A percentile compares a stretch with the other conserved stretches of the same genome.
Conservation (phyloP, 495 filamentous ascomycete species). For the Parmelia sp. region DNA sequence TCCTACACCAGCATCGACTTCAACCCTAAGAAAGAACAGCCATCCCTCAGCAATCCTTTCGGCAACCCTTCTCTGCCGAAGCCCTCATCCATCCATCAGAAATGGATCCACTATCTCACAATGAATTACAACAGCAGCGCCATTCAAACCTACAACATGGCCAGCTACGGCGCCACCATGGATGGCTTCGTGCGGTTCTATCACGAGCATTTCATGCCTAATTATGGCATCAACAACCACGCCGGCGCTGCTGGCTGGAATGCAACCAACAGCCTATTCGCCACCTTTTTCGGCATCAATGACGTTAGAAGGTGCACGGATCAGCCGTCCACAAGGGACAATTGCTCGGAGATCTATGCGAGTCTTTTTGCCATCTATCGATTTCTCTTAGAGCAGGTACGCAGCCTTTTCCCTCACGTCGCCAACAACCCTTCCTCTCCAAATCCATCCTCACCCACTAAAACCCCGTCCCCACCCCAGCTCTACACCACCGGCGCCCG, state of each 20-base stretch:
- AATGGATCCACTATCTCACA: conserved; percentile 66
- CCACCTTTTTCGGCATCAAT: conserved; percentile 21
- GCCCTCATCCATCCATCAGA: conserved; percentile 48
- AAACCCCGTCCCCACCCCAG: conserved; percentile 16
- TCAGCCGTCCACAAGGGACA: background rate
- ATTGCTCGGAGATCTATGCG: background rate
- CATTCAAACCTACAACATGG: conserved; percentile 61
- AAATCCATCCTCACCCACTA: background rate
- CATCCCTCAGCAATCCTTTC: conserved; percentile 56
- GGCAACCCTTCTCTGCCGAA: conserved; percentile 55
- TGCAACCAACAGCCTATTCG: conserved; percentile 11
- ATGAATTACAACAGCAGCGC: conserved; percentile 54
- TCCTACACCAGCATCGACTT: conserved; percentile 62
- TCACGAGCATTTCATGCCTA: conserved; percentile 1
- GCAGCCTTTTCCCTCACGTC: background rate
- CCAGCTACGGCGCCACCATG: conserved; percentile 63
- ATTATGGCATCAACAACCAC: conserved; percentile 4
- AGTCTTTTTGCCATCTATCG: conserved; percentile 12
- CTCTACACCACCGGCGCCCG: conserved; percentile 59
- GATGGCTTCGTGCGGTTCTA: conserved; percentile 30
- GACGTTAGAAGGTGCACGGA: conserved; percentile 9
- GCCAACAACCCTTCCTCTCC: background rate
- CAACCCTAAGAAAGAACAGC: conserved; percentile 51
- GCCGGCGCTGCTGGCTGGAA: conserved; percentile 6
- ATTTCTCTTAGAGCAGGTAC: conserved; percentile 4